phyloP scores from a whole-genome alignment of 768 basidiomycete genomes.

The Boletus sp. region DNA sequence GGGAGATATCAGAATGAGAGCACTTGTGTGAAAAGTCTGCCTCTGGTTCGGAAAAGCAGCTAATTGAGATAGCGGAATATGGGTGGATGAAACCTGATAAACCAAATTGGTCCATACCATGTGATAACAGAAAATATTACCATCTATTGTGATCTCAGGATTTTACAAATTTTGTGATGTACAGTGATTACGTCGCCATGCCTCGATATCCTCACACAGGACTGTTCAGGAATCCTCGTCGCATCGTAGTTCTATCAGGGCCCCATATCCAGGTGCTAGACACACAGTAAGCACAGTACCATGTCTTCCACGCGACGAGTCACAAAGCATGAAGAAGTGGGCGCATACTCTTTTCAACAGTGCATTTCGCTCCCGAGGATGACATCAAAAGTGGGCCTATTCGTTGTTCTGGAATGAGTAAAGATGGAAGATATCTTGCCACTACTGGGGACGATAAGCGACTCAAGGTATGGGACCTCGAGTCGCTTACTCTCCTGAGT shows the following conservation, averaged over 20 bases:
- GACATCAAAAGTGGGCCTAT: slow-evolving; percentile 52
- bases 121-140: too few relatives aligned
- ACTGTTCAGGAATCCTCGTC: slow-evolving; percentile 38
- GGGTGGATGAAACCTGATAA: too few relatives aligned
- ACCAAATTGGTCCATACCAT: too few relatives aligned
- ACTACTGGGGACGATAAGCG: slow-evolving; percentile 78
- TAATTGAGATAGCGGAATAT: too few relatives aligned
- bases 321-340: slow-evolving; percentile 45
- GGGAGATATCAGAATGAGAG: too few relatives aligned
- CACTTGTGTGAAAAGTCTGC: too few relatives aligned
- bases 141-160: too few relatives aligned
- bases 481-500: slow-evolving; percentile 52
- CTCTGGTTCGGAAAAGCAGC: too few relatives aligned
- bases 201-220: slow-evolving; percentile 47
- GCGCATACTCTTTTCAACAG: slow-evolving; percentile 44
- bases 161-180: too few relatives aligned
- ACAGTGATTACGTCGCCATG: slow-evolving; percentile 29
- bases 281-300: slow-evolving; percentile 40
- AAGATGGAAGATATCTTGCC: slow-evolving; percentile 45
- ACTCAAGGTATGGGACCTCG: slow-evolving; percentile 71
- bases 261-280: slow-evolving; percentile 62
- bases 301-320: neutral
- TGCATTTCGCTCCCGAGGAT: slow-evolving; percentile 29
- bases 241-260: slow-evolving; percentile 50
- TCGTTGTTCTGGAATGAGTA: slow-evolving; percentile 54